Percentiles rank a stretch among this genome's conserved stretches.
These are phyloP conservation scores for Leptomonas seymouri DNA, from an alignment of 208 protist genomes.

Conservation along the genomic window DNA sequence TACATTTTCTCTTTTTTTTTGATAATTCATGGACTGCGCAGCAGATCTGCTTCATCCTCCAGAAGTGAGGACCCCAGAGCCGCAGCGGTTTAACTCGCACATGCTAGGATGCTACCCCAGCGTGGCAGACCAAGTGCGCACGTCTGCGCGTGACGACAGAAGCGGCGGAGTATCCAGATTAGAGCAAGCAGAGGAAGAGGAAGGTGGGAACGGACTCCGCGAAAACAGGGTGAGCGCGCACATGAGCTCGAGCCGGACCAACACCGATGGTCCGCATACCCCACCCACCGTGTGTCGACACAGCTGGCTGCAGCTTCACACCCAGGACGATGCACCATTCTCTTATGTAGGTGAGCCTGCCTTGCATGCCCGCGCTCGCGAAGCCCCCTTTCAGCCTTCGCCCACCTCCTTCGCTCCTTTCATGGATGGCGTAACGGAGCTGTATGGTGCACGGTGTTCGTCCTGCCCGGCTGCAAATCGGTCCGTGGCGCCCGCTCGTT, in stretches of 20 bases:
- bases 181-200: background rate
- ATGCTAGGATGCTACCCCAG: conserved; percentile 1
- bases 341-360: background rate
- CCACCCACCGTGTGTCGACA: conserved; percentile 11
- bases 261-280: background rate
- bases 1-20: background rate
- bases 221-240: background rate
- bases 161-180: background rate
- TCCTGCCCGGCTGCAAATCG: conserved; percentile 28
- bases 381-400: background rate
- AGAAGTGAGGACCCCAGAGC: conserved; percentile 25
- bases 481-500: conserved; percentile 40
- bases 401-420: conserved; percentile 14
- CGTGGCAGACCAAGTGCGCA: background rate
- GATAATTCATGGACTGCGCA: background rate
- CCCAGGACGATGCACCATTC: background rate
- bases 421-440: background rate
- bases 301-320: conserved; percentile 22
- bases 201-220: background rate
- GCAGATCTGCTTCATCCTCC: background rate
- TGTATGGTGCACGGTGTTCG: conserved; percentile 12
- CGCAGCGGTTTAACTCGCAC: conserved; percentile 20
- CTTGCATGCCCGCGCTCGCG: background rate
- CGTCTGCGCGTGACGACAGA: background rate
- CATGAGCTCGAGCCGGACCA: background rate